Evolutionary conservation across 768 basidiomycete species (phyloP).

Genomic region (Mrakia blollopis): DNA sequence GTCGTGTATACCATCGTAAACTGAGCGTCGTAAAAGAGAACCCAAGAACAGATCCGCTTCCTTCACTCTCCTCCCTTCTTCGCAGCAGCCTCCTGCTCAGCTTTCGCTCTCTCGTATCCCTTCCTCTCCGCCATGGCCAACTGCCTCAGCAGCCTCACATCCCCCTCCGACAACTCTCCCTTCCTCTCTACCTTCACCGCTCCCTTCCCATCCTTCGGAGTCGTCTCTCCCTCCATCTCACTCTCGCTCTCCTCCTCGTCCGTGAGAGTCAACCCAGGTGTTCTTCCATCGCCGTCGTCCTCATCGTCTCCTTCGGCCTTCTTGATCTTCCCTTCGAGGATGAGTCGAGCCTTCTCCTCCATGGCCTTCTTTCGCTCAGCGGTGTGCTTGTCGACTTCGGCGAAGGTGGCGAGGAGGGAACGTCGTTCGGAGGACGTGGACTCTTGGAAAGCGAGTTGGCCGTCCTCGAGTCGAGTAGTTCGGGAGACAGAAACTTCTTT

Average conservation of each 20-base stretch:
- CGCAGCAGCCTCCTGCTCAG: neutral
- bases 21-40: too few relatives aligned
- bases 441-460: constrained; percentile 36
- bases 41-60: too few relatives aligned
- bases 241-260: constrained; percentile 24
- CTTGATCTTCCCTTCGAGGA: constrained; percentile 14
- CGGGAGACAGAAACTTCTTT: constrained; percentile 46
- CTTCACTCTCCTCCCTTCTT: neutral
- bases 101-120: constrained; percentile 33
- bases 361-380: constrained; percentile 17
- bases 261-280: constrained; percentile 34
- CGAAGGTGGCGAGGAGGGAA: constrained; percentile 5
- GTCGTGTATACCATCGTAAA: too few relatives aligned
- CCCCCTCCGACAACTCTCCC: constrained; percentile 35
- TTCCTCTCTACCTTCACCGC: neutral
- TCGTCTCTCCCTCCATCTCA: neutral
- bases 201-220: neutral
- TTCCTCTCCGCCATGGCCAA: constrained; percentile 45
- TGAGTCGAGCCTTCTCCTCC: constrained; percentile 5
- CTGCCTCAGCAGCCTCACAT: constrained; percentile 45
- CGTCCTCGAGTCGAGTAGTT: constrained; percentile 48
- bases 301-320: neutral
- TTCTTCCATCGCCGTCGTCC: neutral
- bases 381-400: constrained; percentile 14
- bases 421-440: neutral